A percentile compares a stretch with the other conserved stretches of the same genome.
phyloP scores from a whole-genome alignment of 2,329 filamentous ascomycete species.

The Biscogniauxia sp. region DNA sequence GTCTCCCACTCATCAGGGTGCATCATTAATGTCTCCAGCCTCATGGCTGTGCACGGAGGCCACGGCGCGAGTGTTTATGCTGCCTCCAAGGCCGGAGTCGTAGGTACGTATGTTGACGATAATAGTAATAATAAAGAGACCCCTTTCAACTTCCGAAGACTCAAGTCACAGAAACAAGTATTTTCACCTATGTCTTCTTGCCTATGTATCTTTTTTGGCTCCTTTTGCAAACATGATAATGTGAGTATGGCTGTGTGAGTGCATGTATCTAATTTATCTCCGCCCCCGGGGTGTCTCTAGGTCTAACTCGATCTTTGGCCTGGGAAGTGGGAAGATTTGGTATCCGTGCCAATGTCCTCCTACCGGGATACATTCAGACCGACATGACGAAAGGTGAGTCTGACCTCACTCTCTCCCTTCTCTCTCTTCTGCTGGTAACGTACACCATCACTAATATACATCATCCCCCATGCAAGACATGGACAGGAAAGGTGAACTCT shows the following conservation, averaged over 20 bases:
- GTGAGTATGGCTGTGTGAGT: no score
- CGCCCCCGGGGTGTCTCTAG: constrained; percentile 37
- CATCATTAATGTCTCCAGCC: constrained; percentile 79
- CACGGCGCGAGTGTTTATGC: constrained; percentile 71
- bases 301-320: constrained; percentile 66
- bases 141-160: not conserved
- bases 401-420: constrained; percentile 7
- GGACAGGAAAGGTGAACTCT: constrained; percentile 32
- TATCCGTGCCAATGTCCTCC: constrained; percentile 75
- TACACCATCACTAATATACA: constrained; percentile 39
- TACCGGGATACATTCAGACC: constrained; percentile 81
- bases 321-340: constrained; percentile 58
- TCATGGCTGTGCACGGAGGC: constrained; percentile 68
- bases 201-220: no score
- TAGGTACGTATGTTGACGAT: constrained; percentile 61
- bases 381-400: constrained; percentile 70
- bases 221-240: no score
- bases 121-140: not conserved
- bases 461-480: constrained; percentile 29
- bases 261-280: constrained; percentile 12
- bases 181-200: no score
- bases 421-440: constrained; percentile 14
- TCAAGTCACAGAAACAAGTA: no score
- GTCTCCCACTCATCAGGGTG: constrained; percentile 43
- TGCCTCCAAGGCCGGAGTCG: constrained; percentile 75